A percentile compares a stretch with the other conserved stretches of the same genome.
Evolutionary conservation across 169 alveolate genomes (phyloP).

Genomic region (Babesia bovis): DNA sequence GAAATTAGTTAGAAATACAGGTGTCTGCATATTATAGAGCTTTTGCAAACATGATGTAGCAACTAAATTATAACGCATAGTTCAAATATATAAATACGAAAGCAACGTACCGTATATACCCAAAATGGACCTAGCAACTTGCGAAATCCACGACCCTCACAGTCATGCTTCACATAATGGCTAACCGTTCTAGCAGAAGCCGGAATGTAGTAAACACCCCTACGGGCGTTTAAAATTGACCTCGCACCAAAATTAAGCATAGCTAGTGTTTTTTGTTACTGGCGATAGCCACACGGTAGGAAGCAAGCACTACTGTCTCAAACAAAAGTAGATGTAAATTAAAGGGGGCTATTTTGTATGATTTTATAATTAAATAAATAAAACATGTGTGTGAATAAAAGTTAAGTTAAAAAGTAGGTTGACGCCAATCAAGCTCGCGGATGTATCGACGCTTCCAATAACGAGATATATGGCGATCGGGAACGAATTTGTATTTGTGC

Average conservation of each 20-base stretch:
- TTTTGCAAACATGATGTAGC: background rate
- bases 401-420: constrained; percentile 51
- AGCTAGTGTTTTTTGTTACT: background rate
- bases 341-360: background rate
- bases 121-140: constrained; percentile 56
- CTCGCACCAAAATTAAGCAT: constrained; percentile 3
- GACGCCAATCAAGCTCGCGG: constrained; percentile 66
- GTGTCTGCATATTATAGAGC: constrained; percentile 30
- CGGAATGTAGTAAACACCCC: background rate
- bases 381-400: no score
- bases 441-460: constrained; percentile 67
- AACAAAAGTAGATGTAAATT: background rate
- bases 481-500: constrained; percentile 78
- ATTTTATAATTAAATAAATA: no score
- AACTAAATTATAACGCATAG: background rate
- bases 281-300: background rate
- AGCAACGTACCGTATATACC: constrained; percentile 43
- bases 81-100: background rate
- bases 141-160: constrained; percentile 48
- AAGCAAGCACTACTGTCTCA: background rate
- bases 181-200: constrained; percentile 19
- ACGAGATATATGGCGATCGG: constrained; percentile 80
- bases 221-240: constrained; percentile 1
- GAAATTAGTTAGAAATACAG: constrained; percentile 24
- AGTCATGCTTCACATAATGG: constrained; percentile 55